Conservation (phyloP, 2,329 filamentous ascomycete species). For the Lasiodiplodia citricola region DNA sequence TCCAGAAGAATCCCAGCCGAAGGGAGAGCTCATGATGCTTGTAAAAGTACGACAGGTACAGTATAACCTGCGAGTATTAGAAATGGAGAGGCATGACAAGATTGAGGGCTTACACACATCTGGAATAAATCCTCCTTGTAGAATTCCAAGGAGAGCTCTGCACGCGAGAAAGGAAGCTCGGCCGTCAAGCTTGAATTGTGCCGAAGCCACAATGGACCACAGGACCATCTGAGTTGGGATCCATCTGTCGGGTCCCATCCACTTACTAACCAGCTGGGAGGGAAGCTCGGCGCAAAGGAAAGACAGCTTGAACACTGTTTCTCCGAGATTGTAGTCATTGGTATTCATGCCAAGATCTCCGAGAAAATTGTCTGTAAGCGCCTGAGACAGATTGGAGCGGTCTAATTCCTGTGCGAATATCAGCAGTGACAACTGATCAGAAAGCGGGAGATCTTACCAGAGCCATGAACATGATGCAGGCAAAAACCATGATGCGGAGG, state of each 20-base stretch:
- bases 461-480: constrained; percentile 57
- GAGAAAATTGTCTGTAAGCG: constrained; percentile 35
- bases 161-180: constrained; percentile 49
- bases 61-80: constrained; percentile 27
- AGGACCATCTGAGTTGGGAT: constrained; percentile 50
- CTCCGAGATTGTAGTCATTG: constrained; percentile 35
- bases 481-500: constrained; percentile 40
- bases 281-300: constrained; percentile 36
- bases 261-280: constrained; percentile 35
- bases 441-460: constrained; percentile 34
- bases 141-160: constrained; percentile 52
- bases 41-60: constrained; percentile 50
- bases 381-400: constrained; percentile 33
- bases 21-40: constrained; percentile 46
- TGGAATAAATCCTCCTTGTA: constrained; percentile 60
- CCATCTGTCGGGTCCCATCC: constrained; percentile 41
- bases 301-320: constrained; percentile 32
- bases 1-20: constrained; percentile 51
- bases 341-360: constrained; percentile 33
- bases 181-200: constrained; percentile 47
- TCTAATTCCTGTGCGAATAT: constrained; percentile 44
- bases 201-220: constrained; percentile 50
- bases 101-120: background rate
- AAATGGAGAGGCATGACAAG: background rate
- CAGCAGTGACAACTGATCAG: constrained; percentile 26